A percentile compares a stretch with the other conserved stretches of the same genome.
These are phyloP conservation scores for Stemphylium beticola DNA, from an alignment of 2,329 filamentous ascomycete genomes.

Conservation along the genomic window DNA sequence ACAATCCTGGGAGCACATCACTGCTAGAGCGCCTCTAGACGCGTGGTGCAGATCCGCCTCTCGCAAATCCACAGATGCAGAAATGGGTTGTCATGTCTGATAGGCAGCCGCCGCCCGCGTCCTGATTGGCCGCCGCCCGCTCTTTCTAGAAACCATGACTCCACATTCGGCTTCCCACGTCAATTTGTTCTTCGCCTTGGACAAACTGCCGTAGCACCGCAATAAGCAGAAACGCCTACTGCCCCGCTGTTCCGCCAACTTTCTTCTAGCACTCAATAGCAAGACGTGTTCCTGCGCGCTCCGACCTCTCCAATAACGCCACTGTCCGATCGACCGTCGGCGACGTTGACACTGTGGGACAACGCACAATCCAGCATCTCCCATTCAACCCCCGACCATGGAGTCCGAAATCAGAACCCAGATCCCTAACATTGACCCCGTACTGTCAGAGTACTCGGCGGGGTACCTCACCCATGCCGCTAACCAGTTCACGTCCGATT, in stretches of 20 bases:
- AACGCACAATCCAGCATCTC: constrained; percentile 19
- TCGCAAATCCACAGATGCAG: constrained; percentile 12
- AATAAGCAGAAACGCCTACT: constrained; percentile 27
- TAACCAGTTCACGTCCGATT: constrained; percentile 77
- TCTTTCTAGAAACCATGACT: constrained; percentile 24
- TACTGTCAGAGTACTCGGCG: constrained; percentile 89
- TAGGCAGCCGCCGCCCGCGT: constrained; percentile 2
- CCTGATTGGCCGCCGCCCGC: constrained; percentile 29
- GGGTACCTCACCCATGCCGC: constrained; percentile 95
- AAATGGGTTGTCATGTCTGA: constrained; percentile 16
- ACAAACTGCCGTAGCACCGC: constrained; percentile 29
- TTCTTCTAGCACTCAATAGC: constrained; percentile 10
- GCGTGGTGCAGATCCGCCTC: constrained; percentile 28
- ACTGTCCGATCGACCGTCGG: constrained; percentile 20
- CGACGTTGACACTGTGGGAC: constrained; percentile 26
- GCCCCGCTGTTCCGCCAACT: constrained; percentile 23
- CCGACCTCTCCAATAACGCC: constrained; percentile 28
- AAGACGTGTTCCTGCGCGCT: constrained; percentile 21
- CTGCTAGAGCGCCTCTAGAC: constrained; percentile 25
- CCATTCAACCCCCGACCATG: constrained; percentile 61
- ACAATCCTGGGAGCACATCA: constrained; percentile 38
- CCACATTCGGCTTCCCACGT: constrained; percentile 26
- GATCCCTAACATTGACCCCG: constrained; percentile 84
- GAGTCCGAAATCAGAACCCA: constrained; percentile 85
- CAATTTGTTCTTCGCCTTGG: constrained; percentile 26